A percentile compares a stretch with the other conserved stretches of the same genome.
Evolutionary conservation across 202 grass and related monocot genomes (phyloP).

Genomic region (Schoenoplectus triqueter): DNA sequence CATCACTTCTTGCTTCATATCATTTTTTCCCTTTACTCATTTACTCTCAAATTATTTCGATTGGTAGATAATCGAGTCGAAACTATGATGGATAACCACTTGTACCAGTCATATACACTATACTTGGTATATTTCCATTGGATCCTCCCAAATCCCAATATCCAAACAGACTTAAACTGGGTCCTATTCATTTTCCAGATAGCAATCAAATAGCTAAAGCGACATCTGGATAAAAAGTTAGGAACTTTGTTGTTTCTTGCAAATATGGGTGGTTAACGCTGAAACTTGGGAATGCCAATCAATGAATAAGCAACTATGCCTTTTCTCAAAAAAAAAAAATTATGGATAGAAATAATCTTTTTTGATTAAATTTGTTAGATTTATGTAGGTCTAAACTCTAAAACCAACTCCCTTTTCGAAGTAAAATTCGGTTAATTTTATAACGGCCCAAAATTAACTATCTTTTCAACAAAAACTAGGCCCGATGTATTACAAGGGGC

Average conservation of each 20-base stretch:
- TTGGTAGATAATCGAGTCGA: neutral
- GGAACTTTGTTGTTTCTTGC: no score
- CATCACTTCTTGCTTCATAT: no score
- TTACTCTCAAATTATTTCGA: neutral
- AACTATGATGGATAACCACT: neutral
- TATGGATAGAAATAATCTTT: no score
- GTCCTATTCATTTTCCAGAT: neutral
- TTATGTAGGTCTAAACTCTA: neutral
- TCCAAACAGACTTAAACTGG: neutral
- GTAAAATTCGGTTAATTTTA: neutral
- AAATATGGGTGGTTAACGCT: no score
- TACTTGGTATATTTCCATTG: neutral
- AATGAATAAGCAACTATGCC: no score
- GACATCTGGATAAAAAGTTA: neutral
- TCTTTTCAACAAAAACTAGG: neutral
- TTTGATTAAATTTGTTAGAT: no score
- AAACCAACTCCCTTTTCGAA: neutral
- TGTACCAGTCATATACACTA: neutral
- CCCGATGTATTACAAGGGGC: neutral
- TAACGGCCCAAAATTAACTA: neutral
- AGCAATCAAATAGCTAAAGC: neutral
- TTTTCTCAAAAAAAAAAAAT: no score
- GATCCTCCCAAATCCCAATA: neutral
- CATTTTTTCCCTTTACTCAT: no score
- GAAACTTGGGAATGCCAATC: no score